Evolutionary conservation across 2,329 filamentous ascomycete species (phyloP).

Genomic region (Fusarium stilboides): DNA sequence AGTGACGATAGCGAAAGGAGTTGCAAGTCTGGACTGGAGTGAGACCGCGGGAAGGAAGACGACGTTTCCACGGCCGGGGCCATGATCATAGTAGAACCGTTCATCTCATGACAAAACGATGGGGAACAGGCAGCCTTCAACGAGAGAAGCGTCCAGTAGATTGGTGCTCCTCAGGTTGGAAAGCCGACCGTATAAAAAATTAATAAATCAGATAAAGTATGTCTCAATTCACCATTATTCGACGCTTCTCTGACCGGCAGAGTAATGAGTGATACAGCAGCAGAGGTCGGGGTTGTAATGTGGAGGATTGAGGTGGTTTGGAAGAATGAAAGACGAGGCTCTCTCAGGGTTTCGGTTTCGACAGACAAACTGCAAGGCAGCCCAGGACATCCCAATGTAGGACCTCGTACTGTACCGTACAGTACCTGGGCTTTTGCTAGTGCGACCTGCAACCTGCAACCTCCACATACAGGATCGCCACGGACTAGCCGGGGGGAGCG

Average conservation of each 20-base stretch:
- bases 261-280: slow-evolving; percentile 31
- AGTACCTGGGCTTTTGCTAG: slow-evolving; percentile 43
- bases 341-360: slow-evolving; percentile 43
- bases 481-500: slow-evolving; percentile 45
- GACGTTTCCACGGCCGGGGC: slow-evolving; percentile 56
- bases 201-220: slow-evolving; percentile 30
- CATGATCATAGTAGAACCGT: slow-evolving; percentile 57
- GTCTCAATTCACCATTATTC: slow-evolving; percentile 51
- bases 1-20: slow-evolving; percentile 49
- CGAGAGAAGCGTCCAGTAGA: slow-evolving; percentile 37
- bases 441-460: slow-evolving; percentile 38
- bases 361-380: slow-evolving; percentile 33
- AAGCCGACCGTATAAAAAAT: slow-evolving; percentile 47
- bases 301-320: slow-evolving; percentile 34
- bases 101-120: slow-evolving; percentile 55
- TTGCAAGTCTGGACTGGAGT: slow-evolving; percentile 53
- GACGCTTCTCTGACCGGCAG: slow-evolving; percentile 50
- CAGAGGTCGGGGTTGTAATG: slow-evolving; percentile 18
- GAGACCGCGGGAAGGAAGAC: slow-evolving; percentile 54
- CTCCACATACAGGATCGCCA: slow-evolving; percentile 50
- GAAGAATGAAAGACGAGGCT: slow-evolving; percentile 36
- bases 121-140: slow-evolving; percentile 37
- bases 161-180: slow-evolving; percentile 40
- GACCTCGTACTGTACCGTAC: slow-evolving; percentile 34
- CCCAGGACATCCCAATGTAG: slow-evolving; percentile 22